Conservation (phyloP, 371 early-diverging fungal species). For the Rhizopus microsporus region DNA sequence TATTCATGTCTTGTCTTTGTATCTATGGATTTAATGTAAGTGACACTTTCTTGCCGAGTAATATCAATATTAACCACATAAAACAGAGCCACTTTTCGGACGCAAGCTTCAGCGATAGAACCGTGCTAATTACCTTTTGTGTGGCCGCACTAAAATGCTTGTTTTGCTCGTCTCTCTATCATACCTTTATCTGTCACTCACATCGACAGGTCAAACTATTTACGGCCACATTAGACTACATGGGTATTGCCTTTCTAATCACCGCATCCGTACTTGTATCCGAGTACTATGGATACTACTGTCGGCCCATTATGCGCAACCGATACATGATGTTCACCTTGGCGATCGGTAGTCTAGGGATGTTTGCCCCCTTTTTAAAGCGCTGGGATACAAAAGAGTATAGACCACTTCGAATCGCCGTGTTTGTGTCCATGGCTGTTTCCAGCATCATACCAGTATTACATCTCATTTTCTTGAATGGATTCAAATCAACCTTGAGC, state of each 20-base stretch:
- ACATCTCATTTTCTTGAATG: constrained; percentile 48
- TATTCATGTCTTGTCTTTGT: constrained; percentile 57
- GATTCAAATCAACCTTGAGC: constrained; percentile 38
- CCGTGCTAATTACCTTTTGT: constrained; percentile 60
- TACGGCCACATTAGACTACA: constrained; percentile 69
- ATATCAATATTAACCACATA: background rate
- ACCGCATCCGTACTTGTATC: constrained; percentile 63
- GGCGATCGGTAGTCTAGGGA: constrained; percentile 48
- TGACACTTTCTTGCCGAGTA: background rate
- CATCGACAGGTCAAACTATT: constrained; percentile 57
- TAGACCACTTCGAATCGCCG: constrained; percentile 50
- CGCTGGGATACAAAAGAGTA: constrained; percentile 45
- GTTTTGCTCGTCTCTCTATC: constrained; percentile 70
- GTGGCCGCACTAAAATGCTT: constrained; percentile 66
- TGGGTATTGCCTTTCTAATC: constrained; percentile 71
- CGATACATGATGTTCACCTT: constrained; percentile 60
- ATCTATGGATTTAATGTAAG: constrained; percentile 56
- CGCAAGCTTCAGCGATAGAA: constrained; percentile 53
- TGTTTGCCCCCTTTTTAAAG: constrained; percentile 50
- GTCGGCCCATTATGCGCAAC: constrained; percentile 39
- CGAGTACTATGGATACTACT: constrained; percentile 69
- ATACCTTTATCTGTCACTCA: constrained; percentile 69
- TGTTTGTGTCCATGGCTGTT: constrained; percentile 59
- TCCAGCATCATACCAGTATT: constrained; percentile 52
- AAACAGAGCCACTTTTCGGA: constrained; percentile 51